phyloP scores from a whole-genome alignment of 1,284 basidiomycete species.

The Boletus mariae region DNA sequence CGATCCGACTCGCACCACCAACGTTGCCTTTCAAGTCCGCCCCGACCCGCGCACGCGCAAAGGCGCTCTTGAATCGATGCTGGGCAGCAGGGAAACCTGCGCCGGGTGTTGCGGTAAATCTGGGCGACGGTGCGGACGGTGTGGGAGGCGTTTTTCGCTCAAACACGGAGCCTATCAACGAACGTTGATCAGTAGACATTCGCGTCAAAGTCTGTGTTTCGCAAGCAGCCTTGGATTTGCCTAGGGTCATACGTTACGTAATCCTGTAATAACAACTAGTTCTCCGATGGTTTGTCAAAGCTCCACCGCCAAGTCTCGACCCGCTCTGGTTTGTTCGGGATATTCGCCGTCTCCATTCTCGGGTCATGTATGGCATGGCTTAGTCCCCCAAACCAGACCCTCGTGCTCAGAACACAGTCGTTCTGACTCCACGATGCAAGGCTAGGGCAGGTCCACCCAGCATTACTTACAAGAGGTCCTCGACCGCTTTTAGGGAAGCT shows the following conservation, averaged over 20 bases:
- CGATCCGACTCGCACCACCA: conserved; percentile 12
- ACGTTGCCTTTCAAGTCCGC: conserved; percentile 20
- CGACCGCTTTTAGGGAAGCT: too few species aligned
- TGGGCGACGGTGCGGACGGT: conserved; percentile 30
- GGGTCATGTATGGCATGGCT: too few species aligned
- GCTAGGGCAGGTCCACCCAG: too few species aligned
- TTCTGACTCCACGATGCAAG: too few species aligned
- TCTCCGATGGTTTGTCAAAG: too few species aligned
- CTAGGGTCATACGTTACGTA: not conserved
- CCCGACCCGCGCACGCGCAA: conserved; percentile 47
- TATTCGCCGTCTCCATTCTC: too few species aligned
- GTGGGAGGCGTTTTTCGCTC: conserved; percentile 45
- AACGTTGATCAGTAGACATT: conserved; percentile 24
- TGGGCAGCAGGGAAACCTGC: conserved; percentile 58
- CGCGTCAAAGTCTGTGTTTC: not conserved
- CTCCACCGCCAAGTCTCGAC: too few species aligned
- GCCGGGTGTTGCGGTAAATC: conserved; percentile 31
- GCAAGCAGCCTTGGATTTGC: not conserved
- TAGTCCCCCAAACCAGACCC: too few species aligned
- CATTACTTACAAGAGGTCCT: too few species aligned
- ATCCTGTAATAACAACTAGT: not conserved
- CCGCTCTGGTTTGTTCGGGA: too few species aligned
- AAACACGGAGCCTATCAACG: conserved; percentile 54
- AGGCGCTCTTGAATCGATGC: conserved; percentile 60
- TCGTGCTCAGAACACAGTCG: too few species aligned